Percentiles rank a stretch among this genome's conserved stretches.
These are phyloP conservation scores for Pseudocercospora eumusae DNA, from an alignment of 2,329 filamentous ascomycete genomes.

Conservation along the genomic window DNA sequence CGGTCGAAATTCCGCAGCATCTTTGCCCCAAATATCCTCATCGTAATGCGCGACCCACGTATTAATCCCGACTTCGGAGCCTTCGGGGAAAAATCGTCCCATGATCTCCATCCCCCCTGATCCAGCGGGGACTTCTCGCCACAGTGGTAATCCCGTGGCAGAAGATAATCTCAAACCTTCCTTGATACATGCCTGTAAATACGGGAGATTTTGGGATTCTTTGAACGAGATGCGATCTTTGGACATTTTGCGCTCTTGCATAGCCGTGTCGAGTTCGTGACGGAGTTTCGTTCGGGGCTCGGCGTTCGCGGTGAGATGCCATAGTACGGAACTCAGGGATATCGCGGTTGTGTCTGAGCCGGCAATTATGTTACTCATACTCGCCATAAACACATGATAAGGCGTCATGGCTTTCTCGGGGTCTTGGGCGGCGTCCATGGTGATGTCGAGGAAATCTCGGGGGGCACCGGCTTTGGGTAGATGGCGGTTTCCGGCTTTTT, in stretches of 20 bases:
- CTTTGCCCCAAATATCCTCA: conserved; percentile 27
- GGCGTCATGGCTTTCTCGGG: conserved; percentile 27
- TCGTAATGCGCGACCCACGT: conserved; percentile 30
- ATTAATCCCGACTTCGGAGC: conserved; percentile 42
- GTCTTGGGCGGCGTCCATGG: conserved; percentile 26
- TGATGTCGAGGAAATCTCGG: conserved; percentile 26
- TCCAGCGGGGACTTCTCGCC: conserved; percentile 24
- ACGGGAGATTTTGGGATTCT: conserved; percentile 43
- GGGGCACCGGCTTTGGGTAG: conserved; percentile 15
- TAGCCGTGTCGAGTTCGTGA: conserved; percentile 21
- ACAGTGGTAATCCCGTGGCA: conserved; percentile 24
- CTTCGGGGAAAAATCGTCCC: conserved; percentile 48
- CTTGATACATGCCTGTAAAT: conserved; percentile 43
- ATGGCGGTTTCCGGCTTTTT: conserved; percentile 17
- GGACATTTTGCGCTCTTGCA: conserved; percentile 21
- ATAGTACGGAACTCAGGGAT: conserved; percentile 38
- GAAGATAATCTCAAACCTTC: conserved; percentile 34
- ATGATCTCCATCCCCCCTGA: conserved; percentile 24
- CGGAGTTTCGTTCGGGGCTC: conserved; percentile 32
- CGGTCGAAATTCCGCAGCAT: conserved; percentile 26
- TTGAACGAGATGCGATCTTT: conserved; percentile 34
- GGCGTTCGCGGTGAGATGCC: conserved; percentile 37
- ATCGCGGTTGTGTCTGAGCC: conserved; percentile 43
- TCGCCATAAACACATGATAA: conserved; percentile 28
- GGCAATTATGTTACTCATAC: conserved; percentile 29